These are phyloP conservation scores for Closterium sp. DNA, from an alignment of 139 green algal genomes.

Conservation along the genomic window DNA sequence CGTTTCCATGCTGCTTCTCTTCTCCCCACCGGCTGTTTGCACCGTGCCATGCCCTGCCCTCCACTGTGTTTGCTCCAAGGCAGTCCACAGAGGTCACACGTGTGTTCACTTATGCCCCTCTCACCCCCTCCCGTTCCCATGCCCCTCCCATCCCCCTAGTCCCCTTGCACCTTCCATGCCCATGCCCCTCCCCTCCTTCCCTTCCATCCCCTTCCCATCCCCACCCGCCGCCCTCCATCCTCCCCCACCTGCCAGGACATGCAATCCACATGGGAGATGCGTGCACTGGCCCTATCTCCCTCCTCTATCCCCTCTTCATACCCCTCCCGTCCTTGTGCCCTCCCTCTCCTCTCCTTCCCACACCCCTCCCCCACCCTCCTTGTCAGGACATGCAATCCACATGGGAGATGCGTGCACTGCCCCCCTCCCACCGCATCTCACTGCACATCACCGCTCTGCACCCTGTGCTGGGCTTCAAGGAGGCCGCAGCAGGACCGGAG, in stretches of 20 bases:
- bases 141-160: too few species aligned
- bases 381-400: background rate
- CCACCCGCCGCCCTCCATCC: too few species aligned
- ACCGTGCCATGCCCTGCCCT: too few species aligned
- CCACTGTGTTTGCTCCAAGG: too few species aligned
- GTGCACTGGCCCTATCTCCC: background rate
- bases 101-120: too few species aligned
- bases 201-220: background rate
- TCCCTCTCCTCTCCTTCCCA: background rate
- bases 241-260: background rate
- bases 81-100: too few species aligned
- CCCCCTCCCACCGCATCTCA: background rate
- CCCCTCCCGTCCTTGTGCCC: background rate
- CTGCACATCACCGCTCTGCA: background rate
- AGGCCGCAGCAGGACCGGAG: background rate
- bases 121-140: too few species aligned
- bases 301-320: too few species aligned
- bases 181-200: background rate
- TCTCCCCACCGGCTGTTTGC: too few species aligned
- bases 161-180: too few species aligned
- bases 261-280: background rate
- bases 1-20: too few species aligned
- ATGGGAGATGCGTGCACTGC: background rate
- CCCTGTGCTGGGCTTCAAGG: background rate
- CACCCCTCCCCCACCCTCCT: background rate